Percentiles rank a stretch among this genome's conserved stretches.
These are phyloP conservation scores for Protomyces inundatus DNA, from an alignment of 1,139 yeast species.

Conservation along the genomic window DNA sequence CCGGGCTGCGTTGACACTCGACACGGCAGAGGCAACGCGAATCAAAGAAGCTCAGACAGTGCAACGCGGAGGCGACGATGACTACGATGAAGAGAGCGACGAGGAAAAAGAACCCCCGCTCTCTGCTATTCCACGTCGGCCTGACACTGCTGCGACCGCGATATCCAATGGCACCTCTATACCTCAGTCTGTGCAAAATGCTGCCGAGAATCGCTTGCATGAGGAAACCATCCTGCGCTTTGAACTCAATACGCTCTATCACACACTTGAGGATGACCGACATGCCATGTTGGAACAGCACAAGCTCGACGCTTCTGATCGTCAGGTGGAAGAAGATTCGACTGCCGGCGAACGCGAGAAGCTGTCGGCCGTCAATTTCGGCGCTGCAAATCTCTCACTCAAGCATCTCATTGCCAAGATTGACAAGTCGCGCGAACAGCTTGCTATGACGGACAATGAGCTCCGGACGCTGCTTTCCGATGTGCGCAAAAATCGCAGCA, in stretches of 20 bases:
- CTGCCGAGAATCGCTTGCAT: constrained; percentile 23
- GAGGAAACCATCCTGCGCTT: constrained; percentile 9
- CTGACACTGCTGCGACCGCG: not conserved
- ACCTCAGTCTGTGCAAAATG: constrained; percentile 28
- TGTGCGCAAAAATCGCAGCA: constrained; percentile 88
- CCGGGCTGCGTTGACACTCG: constrained; percentile 2
- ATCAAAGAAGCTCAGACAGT: constrained; percentile 26
- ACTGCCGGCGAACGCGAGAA: constrained; percentile 32
- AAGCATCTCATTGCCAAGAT: constrained; percentile 70
- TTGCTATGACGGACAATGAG: constrained; percentile 76
- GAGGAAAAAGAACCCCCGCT: constrained; percentile 32
- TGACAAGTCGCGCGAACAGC: constrained; percentile 68
- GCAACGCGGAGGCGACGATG: constrained; percentile 30
- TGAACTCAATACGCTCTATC: constrained; percentile 16
- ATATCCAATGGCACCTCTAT: constrained; percentile 7
- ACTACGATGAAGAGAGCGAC: constrained; percentile 36
- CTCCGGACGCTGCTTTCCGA: constrained; percentile 80
- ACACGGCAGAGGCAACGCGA: not conserved
- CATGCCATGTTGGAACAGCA: constrained; percentile 24
- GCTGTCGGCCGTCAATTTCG: constrained; percentile 49
- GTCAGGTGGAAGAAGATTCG: constrained; percentile 31
- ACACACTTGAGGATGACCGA: constrained; percentile 23
- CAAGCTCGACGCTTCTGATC: constrained; percentile 28
- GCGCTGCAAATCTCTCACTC: constrained; percentile 76
- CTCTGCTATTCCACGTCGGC: not conserved